A percentile compares a stretch with the other conserved stretches of the same genome.
Conservation (phyloP, 169 alveolate genomes). For the Plasmodium chabaudi region DNA sequence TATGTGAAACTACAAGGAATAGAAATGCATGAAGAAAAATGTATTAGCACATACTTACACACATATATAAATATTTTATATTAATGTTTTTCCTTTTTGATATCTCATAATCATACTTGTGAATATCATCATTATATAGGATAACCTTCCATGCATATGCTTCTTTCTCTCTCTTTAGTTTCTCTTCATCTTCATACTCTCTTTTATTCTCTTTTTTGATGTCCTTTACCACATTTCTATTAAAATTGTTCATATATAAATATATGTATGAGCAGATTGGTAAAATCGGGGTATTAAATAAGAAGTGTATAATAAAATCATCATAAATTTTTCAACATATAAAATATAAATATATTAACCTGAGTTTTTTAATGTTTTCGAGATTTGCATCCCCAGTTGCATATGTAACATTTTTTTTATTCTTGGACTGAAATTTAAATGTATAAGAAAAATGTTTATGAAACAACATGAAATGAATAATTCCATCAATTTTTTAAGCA, state of each 20-base stretch:
- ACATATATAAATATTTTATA: not conserved
- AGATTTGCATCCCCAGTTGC: conserved; percentile 28
- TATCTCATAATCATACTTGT: conserved; percentile 80
- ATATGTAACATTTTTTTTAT: conserved; percentile 14
- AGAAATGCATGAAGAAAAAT: not conserved
- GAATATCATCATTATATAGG: conserved; percentile 89
- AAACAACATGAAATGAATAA: no score
- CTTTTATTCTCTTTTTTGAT: conserved; percentile 63
- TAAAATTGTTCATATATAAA: not conserved
- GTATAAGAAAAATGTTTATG: not conserved
- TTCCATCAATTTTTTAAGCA: no score
- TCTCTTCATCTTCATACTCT: conserved; percentile 67
- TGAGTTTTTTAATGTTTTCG: conserved; percentile 61
- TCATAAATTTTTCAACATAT: not conserved
- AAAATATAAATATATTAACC: conserved; percentile 18
- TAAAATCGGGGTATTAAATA: no score
- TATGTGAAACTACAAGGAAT: conserved; percentile 78
- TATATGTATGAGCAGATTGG: no score
- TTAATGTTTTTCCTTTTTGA: not conserved
- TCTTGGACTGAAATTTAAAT: conserved; percentile 27
- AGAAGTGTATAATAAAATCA: no score
- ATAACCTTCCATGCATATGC: conserved; percentile 88
- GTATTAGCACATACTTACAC: not conserved
- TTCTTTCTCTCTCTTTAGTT: conserved; percentile 80
- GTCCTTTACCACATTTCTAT: conserved; percentile 59